Percentiles rank a stretch among this genome's conserved stretches.
phyloP scores from a whole-genome alignment of 768 basidiomycete genomes.

The Termitomyces sp. region DNA sequence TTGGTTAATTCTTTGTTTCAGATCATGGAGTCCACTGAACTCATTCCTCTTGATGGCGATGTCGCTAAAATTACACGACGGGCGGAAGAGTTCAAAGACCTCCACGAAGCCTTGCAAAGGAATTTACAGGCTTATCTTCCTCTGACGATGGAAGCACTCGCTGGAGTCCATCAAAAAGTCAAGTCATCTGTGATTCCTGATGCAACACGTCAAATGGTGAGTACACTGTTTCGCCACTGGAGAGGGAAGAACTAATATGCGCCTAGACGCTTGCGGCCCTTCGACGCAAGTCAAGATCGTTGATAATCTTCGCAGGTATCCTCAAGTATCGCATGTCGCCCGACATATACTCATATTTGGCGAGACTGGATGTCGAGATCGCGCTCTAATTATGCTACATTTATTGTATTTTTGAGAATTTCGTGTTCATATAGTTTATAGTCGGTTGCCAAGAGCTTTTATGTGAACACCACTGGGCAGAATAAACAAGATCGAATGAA shows the following conservation, averaged over 20 bases:
- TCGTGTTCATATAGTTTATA: background rate
- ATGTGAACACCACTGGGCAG: background rate
- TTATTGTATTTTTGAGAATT: background rate
- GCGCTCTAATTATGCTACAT: constrained; percentile 45
- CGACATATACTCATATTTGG: constrained; percentile 86
- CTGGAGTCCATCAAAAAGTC: constrained; percentile 70
- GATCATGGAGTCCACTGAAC: constrained; percentile 83
- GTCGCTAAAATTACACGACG: constrained; percentile 78
- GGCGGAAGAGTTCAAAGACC: constrained; percentile 85
- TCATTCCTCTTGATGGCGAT: constrained; percentile 85
- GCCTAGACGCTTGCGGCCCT: constrained; percentile 58
- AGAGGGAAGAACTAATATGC: constrained; percentile 11
- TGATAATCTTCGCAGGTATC: constrained; percentile 87
- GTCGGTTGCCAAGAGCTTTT: background rate
- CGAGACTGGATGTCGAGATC: constrained; percentile 81
- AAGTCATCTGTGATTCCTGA: constrained; percentile 73
- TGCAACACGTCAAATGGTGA: constrained; percentile 69
- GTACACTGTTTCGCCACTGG: constrained; percentile 18
- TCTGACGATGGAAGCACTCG: constrained; percentile 89
- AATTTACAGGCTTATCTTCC: constrained; percentile 87
- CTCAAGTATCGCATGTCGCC: constrained; percentile 87
- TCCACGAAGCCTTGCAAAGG: constrained; percentile 81
- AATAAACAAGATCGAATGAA: background rate
- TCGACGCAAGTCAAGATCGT: constrained; percentile 74
- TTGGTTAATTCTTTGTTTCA: constrained; percentile 20